Base-by-base conservation (phyloP, 1,139 yeast genomes). In the Diutina sp. region DNA sequence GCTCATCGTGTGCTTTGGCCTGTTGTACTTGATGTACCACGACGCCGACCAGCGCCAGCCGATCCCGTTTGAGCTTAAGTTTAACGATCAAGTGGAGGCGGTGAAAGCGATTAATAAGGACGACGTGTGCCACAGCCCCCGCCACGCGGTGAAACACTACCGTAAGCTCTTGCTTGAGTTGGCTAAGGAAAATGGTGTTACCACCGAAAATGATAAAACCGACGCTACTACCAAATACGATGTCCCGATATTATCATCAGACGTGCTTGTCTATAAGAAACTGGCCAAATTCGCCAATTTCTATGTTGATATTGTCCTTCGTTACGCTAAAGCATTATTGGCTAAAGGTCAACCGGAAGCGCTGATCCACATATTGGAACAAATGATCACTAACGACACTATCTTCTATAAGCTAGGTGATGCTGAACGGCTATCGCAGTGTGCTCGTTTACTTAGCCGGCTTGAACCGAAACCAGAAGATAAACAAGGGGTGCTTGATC, bases 71-170 rank as follows among this genome's bases (percentile, higher is more conserved):
- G 77, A 72, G 60, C 62, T 76, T 32, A 62, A 66, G 14, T 65
- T 72, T 56, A 50, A 60, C 11, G 66, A 75, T 60, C 77, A 73
- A 59, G 63, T 72, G 55, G 67, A 69, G 11, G 71, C 77, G 0
- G 79, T 75, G 21, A 74, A 72, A 60, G 80, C 78, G 16, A 71
- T 76, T 55, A 73, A 74, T 58, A 76, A 76, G 60, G 80, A 76
- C 61, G 80, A 76, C 58, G 78, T 73, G 14, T 65, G 76, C 57
- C 65, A 65, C 56, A 71, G 76, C 58, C 80, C 80, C 4, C 65
- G 77, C 48, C 69, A 72, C 60, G 78, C 80, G 1, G 77, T 71
- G 2, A 76, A 76, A 58, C 80, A 76, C 62, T 76, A 76, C 60
- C 65, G 78, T 55, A 63, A 77, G 59, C 61, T 76, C 4, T 65